Evolutionary conservation across 2,329 filamentous ascomycete species (phyloP), one percentile per base, ranked within the genome.

Genomic region (Magnaporthales sp.): DNA sequence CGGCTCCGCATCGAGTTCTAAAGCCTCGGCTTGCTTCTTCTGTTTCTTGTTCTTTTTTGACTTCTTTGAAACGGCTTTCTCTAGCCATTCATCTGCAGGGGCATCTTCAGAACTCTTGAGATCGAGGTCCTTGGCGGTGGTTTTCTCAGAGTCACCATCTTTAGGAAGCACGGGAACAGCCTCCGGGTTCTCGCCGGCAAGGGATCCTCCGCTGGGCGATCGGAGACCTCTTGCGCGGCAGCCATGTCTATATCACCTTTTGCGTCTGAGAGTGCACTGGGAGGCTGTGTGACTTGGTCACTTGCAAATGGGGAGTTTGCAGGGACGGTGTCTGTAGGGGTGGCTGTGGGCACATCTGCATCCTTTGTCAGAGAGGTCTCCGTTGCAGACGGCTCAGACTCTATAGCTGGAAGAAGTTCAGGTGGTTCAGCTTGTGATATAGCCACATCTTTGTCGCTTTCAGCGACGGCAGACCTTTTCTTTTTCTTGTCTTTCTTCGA

Each of bases 41-140:
- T 73, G 74, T 69, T 75, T 75, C 71, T 78, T 78, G 62, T 71
- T 70, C 66, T 75, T 74, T 69, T 74, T 75, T 29, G 69, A 64
- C 30, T 68, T 69, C 67, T 71, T 73, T 6, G 38, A 5, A n/a
- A 19, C 29, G 24, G 22, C n/a, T 5, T 19, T 63, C 3, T 63
- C 61, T 38, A 4, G 61, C 19, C 2, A n/a, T 19, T 63, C 61
- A 30, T 63, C 30, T 22, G 10, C 24, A 46, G 61, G 58, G 27
- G 70, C 68, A 19, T 29, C 26, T 60, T 24, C 56, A 27, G 26
- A 19, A 27, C 7, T 19, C 7, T 11, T 13, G 15, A 27, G 3
- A 24, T 27, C 56, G 26, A 29, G 24, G 3, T 60, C 56, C 11
- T 60, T 60, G 26, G 13, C 10, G 29, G 3, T 27, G 26, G 56